Base-by-base conservation (phyloP, 306 rosid genomes). In the Quercus aquifolioides region DNA sequence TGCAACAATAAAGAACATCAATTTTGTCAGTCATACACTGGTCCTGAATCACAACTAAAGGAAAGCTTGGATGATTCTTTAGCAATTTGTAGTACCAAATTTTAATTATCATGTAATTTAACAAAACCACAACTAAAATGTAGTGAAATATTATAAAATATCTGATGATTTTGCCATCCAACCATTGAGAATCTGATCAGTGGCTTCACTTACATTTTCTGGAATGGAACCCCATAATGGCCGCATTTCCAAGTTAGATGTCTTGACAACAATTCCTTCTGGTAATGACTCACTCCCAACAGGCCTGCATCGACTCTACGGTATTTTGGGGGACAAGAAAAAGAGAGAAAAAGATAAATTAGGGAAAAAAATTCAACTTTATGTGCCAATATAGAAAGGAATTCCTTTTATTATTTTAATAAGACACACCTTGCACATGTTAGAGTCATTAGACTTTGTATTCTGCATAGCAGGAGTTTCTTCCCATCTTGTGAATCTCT, bases 401-500 rank as follows among this genome's bases (percentile, higher is more conserved):
- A 26, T 28, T 35, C 5, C 46, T 35, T 33, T 5, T 51, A 8
- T 71, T n/a, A 19, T 0, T 38, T 38, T 38, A 38, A 38, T 7
- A 38, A 38, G 23, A 79, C 85, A 85, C 80, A 94, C 98, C 98
- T 86, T 74, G 92, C 98, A 94, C 3, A 73, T 54, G 70, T 57
- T 76, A 21, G 90, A 38, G 56, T 78, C 54, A 73, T 57, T 76
- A 21, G 90, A 38, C 56, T 78, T 83, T 30, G 76, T 58, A 60
- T 80, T 75, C 2, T 76, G 86, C 65, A 23, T 72, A 20, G 82
- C 28, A 86, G 82, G 73, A 76, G 76, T 59, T 5, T 81, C 74
- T 81, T 87, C 83, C 99, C 96, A 90, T 84, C 92, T 87, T n/a
- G 88, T 78, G 26, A 90, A 77, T 83, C 88, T 92, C 99, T 95